A percentile compares a stretch with the other conserved stretches of the same genome.
phyloP scores from a whole-genome alignment of 78 protist genomes.

The Diacronema lutheri region DNA sequence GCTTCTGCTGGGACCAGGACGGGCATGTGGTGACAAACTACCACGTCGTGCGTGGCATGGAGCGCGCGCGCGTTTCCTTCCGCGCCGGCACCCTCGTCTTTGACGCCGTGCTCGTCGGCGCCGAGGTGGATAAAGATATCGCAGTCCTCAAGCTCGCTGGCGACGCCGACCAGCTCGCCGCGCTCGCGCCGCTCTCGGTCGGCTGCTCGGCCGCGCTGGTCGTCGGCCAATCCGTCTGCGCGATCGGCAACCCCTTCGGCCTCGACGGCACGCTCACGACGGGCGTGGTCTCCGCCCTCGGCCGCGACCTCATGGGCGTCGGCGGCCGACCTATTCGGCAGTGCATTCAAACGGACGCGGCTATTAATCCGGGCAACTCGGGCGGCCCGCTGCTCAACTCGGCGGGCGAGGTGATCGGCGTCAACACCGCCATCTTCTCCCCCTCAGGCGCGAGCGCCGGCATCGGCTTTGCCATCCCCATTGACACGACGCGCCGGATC shows the following conservation, averaged over 20 bases:
- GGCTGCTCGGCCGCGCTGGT: not conserved
- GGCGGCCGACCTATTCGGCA: constrained; percentile 21
- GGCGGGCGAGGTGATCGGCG: constrained; percentile 20
- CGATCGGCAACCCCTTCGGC: constrained; percentile 30
- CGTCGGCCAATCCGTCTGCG: not conserved
- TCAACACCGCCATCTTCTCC: constrained; percentile 26
- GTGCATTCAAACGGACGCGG: constrained; percentile 33
- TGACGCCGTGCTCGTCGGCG: constrained; percentile 9
- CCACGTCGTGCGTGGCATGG: constrained; percentile 1
- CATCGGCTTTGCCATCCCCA: constrained; percentile 28
- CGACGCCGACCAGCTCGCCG: not conserved
- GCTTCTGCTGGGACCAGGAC: constrained; percentile 1
- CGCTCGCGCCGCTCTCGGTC: not conserved
- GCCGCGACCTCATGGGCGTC: constrained; percentile 3
- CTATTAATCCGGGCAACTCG: constrained; percentile 36
- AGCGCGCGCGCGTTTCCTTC: not conserved
- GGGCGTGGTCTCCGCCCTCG: constrained; percentile 36
- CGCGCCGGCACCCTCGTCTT: not conserved
- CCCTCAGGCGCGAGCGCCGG: constrained; percentile 9
- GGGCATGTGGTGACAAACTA: constrained; percentile 33
- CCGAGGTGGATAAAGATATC: constrained; percentile 18
- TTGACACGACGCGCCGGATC: constrained; percentile 16
- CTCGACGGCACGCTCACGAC: constrained; percentile 18
- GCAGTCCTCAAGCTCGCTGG: constrained; percentile 26
- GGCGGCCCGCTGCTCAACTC: constrained; percentile 43